Percentiles rank a stretch among this genome's conserved stretches.
Conservation (phyloP, 257 asterid genomes). For the Ilex aquifolium region DNA sequence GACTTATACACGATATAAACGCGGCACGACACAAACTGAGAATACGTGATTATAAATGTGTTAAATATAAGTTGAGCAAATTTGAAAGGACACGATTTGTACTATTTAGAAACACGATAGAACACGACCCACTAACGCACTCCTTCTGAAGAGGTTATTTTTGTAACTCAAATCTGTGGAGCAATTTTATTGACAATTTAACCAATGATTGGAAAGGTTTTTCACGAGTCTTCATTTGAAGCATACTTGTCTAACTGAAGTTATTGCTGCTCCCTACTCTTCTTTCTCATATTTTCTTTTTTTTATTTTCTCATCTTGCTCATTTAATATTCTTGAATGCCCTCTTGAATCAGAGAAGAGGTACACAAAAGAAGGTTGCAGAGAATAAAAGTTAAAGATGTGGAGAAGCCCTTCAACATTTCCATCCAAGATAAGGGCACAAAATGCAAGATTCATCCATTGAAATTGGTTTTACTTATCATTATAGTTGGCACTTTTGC, state of each 20-base stretch:
- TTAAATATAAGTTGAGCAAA: too few species aligned
- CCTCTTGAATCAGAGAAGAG: constrained; percentile 31
- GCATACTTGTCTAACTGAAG: constrained; percentile 2
- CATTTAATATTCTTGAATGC: background rate
- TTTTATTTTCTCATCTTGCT: background rate
- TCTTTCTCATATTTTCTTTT: background rate
- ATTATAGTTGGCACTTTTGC: constrained; percentile 35
- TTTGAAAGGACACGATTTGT: too few species aligned
- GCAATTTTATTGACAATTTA: too few species aligned
- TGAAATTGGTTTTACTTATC: constrained; percentile 42
- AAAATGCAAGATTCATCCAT: constrained; percentile 41
- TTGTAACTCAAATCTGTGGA: too few species aligned
- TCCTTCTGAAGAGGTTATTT: too few species aligned
- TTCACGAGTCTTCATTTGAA: background rate
- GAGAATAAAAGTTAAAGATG: constrained; percentile 45
- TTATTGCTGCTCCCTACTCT: too few species aligned
- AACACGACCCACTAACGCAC: too few species aligned
- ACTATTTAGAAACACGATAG: too few species aligned
- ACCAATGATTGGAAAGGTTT: background rate
- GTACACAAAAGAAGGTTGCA: constrained; percentile 46
- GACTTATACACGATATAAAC: too few species aligned
- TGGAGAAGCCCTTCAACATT: constrained; percentile 33
- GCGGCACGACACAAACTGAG: too few species aligned
- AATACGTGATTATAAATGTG: too few species aligned
- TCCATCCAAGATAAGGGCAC: constrained; percentile 35